Conservation (phyloP, 2,329 filamentous ascomycete species). For the Ceratocystis harringtonii region DNA sequence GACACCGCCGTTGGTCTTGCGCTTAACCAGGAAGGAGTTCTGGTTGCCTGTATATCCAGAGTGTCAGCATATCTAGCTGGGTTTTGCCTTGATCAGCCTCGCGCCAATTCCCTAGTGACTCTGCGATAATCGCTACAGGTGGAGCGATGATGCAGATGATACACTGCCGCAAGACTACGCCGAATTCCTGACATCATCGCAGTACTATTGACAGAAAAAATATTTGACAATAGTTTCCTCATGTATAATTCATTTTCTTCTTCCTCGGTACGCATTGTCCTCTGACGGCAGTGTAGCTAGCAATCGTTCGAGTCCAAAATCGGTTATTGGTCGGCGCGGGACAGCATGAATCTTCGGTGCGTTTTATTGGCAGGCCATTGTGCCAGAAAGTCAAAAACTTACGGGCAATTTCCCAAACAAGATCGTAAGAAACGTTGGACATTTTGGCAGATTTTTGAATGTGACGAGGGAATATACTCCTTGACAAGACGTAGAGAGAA, state of each 20-base stretch:
- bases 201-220: neutral
- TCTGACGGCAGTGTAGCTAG: neutral
- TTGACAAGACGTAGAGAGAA: slow-evolving; percentile 15
- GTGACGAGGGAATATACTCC: slow-evolving; percentile 15
- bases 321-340: neutral
- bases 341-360: neutral
- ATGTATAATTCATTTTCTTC: neutral
- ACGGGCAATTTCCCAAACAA: slow-evolving; percentile 93
- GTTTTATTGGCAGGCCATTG: neutral
- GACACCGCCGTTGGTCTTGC: slow-evolving; percentile 59
- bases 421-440: slow-evolving; percentile 70
- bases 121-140: neutral
- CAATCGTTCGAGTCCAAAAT: slow-evolving; percentile 1
- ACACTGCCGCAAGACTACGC: neutral
- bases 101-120: neutral
- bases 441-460: slow-evolving; percentile 33
- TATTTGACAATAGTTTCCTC: slow-evolving; percentile 13
- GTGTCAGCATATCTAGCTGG: slow-evolving; percentile 12
- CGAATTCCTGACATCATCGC: neutral
- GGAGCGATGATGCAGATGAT: neutral
- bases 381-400: slow-evolving; percentile 35
- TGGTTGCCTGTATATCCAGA: slow-evolving; percentile 48
- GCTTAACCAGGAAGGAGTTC: slow-evolving; percentile 89
- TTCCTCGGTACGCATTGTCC: neutral
- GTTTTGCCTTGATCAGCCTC: neutral